Percentiles rank a stretch among this genome's conserved stretches.
Conservation (phyloP, 1,139 yeast species). For the Lodderomyces jiufengensis region DNA sequence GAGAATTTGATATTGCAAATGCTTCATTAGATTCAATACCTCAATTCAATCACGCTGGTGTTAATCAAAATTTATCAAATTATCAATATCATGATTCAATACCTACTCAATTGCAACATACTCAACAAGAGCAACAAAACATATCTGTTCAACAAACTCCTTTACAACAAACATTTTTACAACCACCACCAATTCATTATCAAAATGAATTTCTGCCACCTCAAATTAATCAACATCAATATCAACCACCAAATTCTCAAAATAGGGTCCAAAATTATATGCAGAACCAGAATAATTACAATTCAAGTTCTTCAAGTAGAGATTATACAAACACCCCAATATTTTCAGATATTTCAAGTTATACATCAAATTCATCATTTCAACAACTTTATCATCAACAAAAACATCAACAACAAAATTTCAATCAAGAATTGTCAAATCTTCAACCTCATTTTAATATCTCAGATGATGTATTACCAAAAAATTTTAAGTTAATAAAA, state of each 20-base stretch:
- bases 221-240: no score
- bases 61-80: conserved; percentile 4
- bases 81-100: conserved; percentile 7
- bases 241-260: no score
- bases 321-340: conserved; percentile 22
- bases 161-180: conserved; percentile 1
- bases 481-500: no score
- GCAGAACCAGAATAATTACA: background rate
- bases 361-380: conserved; percentile 20
- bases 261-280: no score
- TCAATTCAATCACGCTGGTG: conserved; percentile 14
- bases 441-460: background rate
- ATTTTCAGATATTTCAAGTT: conserved; percentile 19
- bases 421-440: no score
- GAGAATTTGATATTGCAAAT: conserved; percentile 26
- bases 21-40: conserved; percentile 30
- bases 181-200: background rate
- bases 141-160: no score
- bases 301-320: conserved; percentile 18
- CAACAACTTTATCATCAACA: conserved; percentile 5
- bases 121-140: background rate
- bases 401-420: conserved; percentile 8
- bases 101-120: conserved; percentile 1
- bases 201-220: no score
- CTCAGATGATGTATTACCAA: background rate